A percentile compares a stretch with the other conserved stretches of the same genome.
phyloP scores from a whole-genome alignment of 306 rosid genomes.

The Calophaca sinica region DNA sequence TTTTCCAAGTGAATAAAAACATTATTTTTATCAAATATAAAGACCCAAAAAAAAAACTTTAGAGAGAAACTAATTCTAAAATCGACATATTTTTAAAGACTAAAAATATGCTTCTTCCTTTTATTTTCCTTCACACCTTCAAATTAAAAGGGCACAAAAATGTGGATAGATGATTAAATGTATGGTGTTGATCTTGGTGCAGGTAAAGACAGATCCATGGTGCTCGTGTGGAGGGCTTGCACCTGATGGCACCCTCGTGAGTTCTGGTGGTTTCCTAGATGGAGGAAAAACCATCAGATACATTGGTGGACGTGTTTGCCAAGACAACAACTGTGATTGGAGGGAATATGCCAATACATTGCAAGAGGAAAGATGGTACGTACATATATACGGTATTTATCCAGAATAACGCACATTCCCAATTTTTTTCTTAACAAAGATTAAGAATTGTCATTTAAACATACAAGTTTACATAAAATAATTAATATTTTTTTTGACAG shows the following conservation, averaged over 20 bases:
- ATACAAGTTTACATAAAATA: too few species aligned
- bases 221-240: conserved; percentile 91
- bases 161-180: not conserved
- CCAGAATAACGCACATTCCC: too few species aligned
- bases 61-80: too few species aligned
- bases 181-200: conserved; percentile 8
- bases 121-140: too few species aligned
- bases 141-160: not conserved
- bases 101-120: too few species aligned
- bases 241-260: conserved; percentile 64
- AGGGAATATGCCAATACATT: conserved; percentile 49
- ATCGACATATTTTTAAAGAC: too few species aligned
- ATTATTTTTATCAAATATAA: too few species aligned
- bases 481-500: too few species aligned
- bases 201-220: conserved; percentile 82
- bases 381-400: not conserved
- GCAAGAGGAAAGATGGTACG: conserved; percentile 77
- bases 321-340: conserved; percentile 55
- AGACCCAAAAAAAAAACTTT: too few species aligned
- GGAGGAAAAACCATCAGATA: conserved; percentile 67
- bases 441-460: too few species aligned
- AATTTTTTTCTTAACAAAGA: too few species aligned
- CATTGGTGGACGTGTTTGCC: conserved; percentile 47
- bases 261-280: conserved; percentile 69
- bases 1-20: too few species aligned